Evolutionary conservation across 495 filamentous ascomycete species (phyloP).

Genomic region (Neurospora tetraspora): DNA sequence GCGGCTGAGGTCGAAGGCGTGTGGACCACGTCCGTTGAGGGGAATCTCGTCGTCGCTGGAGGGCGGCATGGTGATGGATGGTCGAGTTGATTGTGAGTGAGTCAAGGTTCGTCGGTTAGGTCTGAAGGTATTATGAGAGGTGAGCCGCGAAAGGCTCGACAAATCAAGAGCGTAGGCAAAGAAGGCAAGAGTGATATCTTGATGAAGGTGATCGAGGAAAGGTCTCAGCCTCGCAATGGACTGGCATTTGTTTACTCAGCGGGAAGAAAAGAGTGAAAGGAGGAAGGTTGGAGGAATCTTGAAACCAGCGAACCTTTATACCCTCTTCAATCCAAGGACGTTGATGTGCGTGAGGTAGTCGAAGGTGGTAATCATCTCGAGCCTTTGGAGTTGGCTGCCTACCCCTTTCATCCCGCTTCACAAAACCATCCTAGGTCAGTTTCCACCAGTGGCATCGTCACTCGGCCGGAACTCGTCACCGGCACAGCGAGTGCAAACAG

Average conservation of each 20-base stretch:
- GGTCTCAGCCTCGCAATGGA: neutral
- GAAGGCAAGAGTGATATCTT: no score
- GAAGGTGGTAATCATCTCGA: neutral
- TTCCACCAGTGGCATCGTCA: neutral
- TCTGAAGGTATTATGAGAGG: neutral
- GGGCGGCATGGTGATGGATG: neutral
- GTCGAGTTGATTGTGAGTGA: neutral
- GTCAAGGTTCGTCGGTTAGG: neutral
- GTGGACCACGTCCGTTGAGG: neutral
- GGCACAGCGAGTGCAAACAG: neutral
- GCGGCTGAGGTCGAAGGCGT: neutral
- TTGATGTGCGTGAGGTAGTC: neutral
- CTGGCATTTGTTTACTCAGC: neutral
- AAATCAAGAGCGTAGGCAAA: neutral
- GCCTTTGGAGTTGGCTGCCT: neutral
- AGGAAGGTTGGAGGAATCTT: neutral
- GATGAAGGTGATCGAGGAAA: neutral
- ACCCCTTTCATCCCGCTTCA: neutral
- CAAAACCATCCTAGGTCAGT: neutral
- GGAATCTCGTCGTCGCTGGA: neutral
- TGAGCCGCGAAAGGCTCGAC: neutral
- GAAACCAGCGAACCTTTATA: neutral
- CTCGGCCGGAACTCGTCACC: neutral
- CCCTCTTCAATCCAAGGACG: neutral
- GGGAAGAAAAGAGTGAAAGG: neutral